These are phyloP conservation scores for Candida incommunis DNA, from an alignment of 805 yeast genomes.

Conservation along the genomic window DNA sequence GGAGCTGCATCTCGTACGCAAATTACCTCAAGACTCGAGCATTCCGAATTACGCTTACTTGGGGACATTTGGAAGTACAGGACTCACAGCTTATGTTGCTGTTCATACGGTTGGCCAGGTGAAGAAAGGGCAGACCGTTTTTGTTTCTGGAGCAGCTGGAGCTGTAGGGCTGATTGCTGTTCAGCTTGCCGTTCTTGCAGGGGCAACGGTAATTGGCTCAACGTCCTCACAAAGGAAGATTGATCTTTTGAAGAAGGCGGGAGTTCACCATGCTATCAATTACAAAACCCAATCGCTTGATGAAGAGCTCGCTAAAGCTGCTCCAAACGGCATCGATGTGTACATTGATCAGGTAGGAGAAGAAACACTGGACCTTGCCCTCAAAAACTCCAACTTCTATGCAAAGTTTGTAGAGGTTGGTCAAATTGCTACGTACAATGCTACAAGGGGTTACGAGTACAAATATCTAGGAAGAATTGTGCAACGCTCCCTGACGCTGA, in stretches of 20 bases:
- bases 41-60: slow-evolving; percentile 20
- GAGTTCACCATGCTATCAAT: slow-evolving; percentile 39
- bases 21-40: slow-evolving; percentile 4
- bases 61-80: slow-evolving; percentile 40
- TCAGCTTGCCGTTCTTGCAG: slow-evolving; percentile 42
- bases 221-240: slow-evolving; percentile 47
- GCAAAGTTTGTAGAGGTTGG: slow-evolving; percentile 47
- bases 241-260: slow-evolving; percentile 37
- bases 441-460: slow-evolving; percentile 21
- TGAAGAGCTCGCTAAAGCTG: slow-evolving; percentile 24
- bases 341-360: slow-evolving; percentile 59
- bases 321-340: slow-evolving; percentile 35
- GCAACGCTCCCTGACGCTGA: slow-evolving; percentile 34
- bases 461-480: slow-evolving; percentile 31
- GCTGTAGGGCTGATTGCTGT: slow-evolving; percentile 54
- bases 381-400: slow-evolving; percentile 19
- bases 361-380: slow-evolving; percentile 32
- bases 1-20: not conserved
- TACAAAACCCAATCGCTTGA: slow-evolving; percentile 32
- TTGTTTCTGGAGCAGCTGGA: slow-evolving; percentile 56
- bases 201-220: slow-evolving; percentile 43
- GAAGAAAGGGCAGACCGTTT: slow-evolving; percentile 30
- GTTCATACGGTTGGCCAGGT: slow-evolving; percentile 36
- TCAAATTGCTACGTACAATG: slow-evolving; percentile 44
- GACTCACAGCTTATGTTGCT: slow-evolving; percentile 48